These are phyloP conservation scores for Macaranga tanarius DNA, from an alignment of 441 rosid genomes.

Conservation along the genomic window DNA sequence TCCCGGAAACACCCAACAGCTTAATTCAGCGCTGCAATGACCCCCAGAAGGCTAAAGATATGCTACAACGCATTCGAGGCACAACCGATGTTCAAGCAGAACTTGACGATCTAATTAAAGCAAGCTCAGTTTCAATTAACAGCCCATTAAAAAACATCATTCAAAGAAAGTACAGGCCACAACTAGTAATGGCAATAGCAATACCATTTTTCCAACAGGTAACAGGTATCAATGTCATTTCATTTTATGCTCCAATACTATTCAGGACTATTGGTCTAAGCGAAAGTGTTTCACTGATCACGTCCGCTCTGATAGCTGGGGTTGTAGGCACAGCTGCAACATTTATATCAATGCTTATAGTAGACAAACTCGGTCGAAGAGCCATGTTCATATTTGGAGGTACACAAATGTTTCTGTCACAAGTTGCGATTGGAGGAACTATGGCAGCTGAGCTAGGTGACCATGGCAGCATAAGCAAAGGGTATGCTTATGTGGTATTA, in stretches of 20 bases:
- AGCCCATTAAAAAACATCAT: slow-evolving; percentile 48
- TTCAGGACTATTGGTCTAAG: slow-evolving; percentile 73
- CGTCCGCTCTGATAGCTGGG: slow-evolving; percentile 55
- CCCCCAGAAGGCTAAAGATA: slow-evolving; percentile 41
- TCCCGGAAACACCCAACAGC: slow-evolving; percentile 70
- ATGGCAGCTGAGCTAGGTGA: slow-evolving; percentile 41
- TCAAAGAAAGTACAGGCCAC: slow-evolving; percentile 61
- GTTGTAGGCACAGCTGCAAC: slow-evolving; percentile 52
- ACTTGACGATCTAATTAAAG: slow-evolving; percentile 50
- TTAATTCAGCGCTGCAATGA: slow-evolving; percentile 42
- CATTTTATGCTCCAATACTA: slow-evolving; percentile 70
- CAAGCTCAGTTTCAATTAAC: slow-evolving; percentile 40
- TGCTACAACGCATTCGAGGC: slow-evolving; percentile 47
- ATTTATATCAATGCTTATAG: slow-evolving; percentile 47
- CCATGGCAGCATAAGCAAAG: slow-evolving; percentile 42
- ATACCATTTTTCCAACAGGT: slow-evolving; percentile 73
- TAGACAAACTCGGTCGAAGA: neutral
- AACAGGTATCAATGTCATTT: slow-evolving; percentile 68
- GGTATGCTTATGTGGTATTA: slow-evolving; percentile 47
- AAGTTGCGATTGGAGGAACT: neutral
- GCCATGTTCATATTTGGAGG: neutral
- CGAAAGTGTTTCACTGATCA: slow-evolving; percentile 47
- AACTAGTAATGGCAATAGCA: slow-evolving; percentile 60
- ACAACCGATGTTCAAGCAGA: slow-evolving; percentile 46
- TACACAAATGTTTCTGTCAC: neutral